A percentile compares a stretch with the other conserved stretches of the same genome.
phyloP scores from a whole-genome alignment of 345 rosid species.

The Brassica cretica region DNA sequence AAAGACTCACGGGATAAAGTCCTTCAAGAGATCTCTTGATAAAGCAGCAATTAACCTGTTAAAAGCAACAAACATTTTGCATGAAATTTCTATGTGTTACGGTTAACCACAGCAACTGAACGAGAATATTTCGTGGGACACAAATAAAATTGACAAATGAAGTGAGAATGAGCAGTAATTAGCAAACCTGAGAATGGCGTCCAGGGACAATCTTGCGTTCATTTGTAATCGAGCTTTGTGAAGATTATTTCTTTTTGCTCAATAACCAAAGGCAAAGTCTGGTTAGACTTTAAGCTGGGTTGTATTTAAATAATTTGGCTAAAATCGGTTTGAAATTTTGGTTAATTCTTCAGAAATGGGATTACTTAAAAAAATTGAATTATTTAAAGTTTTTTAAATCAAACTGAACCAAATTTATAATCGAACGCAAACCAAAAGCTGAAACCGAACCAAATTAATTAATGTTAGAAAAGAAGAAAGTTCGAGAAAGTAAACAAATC shows the following conservation, averaged over 20 bases:
- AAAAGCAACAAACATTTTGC: slow-evolving; percentile 11
- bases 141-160: slow-evolving; percentile 20
- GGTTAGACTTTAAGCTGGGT: slow-evolving; percentile 12
- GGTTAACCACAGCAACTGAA: slow-evolving; percentile 5
- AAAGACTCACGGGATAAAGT: slow-evolving; percentile 67
- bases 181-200: slow-evolving; percentile 77
- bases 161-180: slow-evolving; percentile 18
- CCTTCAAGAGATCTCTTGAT: slow-evolving; percentile 82
- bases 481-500: background rate
- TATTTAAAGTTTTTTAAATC: no score
- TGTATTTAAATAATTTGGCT: no score
- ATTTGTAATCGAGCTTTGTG: slow-evolving; percentile 67
- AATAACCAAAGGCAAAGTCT: slow-evolving; percentile 60
- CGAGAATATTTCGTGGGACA: slow-evolving; percentile 19
- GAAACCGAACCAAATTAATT: no score
- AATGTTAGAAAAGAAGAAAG: background rate
- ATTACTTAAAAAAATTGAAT: no score
- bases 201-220: slow-evolving; percentile 85
- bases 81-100: background rate
- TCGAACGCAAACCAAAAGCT: no score
- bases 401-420: no score
- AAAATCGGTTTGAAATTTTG: no score
- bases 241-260: slow-evolving; percentile 71
- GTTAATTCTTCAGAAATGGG: no score
- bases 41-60: slow-evolving; percentile 82